phyloP scores from a whole-genome alignment of 371 early-diverging fungal species.

The Mortierella sp. region DNA sequence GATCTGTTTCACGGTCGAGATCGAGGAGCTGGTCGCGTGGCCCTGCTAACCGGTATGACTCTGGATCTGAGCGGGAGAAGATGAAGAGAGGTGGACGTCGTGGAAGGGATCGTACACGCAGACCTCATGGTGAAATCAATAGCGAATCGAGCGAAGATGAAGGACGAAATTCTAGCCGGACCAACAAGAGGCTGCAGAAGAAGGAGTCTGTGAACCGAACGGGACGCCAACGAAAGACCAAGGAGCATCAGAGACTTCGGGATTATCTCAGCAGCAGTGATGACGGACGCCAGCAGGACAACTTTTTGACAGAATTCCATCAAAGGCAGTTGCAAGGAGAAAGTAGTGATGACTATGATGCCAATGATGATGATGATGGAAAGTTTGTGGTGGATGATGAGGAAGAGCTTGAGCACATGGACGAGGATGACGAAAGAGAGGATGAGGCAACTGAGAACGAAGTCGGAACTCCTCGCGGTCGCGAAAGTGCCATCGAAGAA shows the following conservation, averaged over 20 bases:
- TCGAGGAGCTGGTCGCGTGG: constrained; percentile 25
- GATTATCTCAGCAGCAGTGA: constrained; percentile 62
- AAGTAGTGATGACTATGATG: constrained; percentile 45
- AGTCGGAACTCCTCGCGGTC: constrained; percentile 15
- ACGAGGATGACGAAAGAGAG: constrained; percentile 39
- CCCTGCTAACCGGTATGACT: constrained; percentile 20
- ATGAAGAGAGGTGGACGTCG: constrained; percentile 8
- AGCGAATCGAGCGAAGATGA: constrained; percentile 42
- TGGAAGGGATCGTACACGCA: no score
- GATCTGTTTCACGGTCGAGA: constrained; percentile 16
- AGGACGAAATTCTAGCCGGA: constrained; percentile 8
- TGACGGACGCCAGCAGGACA: constrained; percentile 50
- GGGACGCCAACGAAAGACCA: constrained; percentile 15
- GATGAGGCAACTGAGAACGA: constrained; percentile 31
- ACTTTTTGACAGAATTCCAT: constrained; percentile 62
- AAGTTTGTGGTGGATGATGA: constrained; percentile 52
- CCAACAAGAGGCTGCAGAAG: background rate
- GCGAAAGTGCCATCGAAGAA: constrained; percentile 21
- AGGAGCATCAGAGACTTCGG: constrained; percentile 55
- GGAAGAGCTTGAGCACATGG: constrained; percentile 41
- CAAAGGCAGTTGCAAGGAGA: constrained; percentile 52
- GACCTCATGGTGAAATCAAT: background rate
- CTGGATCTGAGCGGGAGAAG: constrained; percentile 30
- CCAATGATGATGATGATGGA: constrained; percentile 41
- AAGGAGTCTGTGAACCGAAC: background rate